Percentiles rank a stretch among this genome's conserved stretches.
Conservation (phyloP, 306 rosid genomes). For the Ochetophila trinervis region DNA sequence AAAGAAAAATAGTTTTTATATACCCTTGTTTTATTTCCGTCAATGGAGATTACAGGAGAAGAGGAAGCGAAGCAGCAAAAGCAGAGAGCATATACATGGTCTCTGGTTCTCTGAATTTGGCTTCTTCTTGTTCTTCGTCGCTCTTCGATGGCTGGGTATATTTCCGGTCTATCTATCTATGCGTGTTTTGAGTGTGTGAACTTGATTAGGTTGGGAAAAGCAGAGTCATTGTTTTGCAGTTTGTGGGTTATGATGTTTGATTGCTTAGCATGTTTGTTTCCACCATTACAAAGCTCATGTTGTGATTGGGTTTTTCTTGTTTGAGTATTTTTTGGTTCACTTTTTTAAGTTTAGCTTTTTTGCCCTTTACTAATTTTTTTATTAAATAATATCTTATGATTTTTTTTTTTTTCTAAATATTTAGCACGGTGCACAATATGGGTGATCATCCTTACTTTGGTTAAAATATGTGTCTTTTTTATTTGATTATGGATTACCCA, state of each 20-base stretch:
- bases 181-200: too few species aligned
- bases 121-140: neutral
- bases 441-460: neutral
- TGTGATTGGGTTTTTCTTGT: neutral
- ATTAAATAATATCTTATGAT: neutral
- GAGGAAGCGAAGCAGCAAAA: slow-evolving; percentile 6
- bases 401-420: neutral
- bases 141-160: slow-evolving; percentile 61
- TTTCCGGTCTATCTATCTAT: neutral
- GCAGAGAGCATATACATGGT: neutral
- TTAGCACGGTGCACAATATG: neutral
- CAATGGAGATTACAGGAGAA: too few species aligned
- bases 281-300: neutral
- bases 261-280: too few species aligned
- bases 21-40: too few species aligned
- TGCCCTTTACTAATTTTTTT: neutral
- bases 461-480: neutral
- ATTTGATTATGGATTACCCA: neutral
- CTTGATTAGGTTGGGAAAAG: too few species aligned
- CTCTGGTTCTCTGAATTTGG: slow-evolving; percentile 18
- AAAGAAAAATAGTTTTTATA: too few species aligned
- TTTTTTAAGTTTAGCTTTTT: neutral
- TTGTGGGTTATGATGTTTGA: too few species aligned
- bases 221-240: too few species aligned
- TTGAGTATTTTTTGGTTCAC: neutral